Conservation (phyloP, 2,329 filamentous ascomycete species). For the Basipetospora sp. region DNA sequence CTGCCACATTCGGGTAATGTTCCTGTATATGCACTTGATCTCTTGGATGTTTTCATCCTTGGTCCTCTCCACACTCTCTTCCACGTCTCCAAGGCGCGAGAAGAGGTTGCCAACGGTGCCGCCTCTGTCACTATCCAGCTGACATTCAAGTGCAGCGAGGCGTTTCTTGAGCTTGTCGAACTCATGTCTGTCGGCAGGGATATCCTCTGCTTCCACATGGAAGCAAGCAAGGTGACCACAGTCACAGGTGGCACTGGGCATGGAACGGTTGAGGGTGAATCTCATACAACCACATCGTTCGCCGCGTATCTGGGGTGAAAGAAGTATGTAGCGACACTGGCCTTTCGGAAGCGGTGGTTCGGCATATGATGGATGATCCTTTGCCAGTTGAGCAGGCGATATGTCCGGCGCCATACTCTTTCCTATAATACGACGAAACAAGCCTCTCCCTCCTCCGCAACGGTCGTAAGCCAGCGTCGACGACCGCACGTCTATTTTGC, state of each 20-base stretch:
- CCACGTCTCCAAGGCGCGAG: slow-evolving; percentile 32
- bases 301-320: slow-evolving; percentile 41
- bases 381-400: background rate
- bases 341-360: slow-evolving; percentile 38
- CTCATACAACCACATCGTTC: slow-evolving; percentile 44
- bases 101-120: slow-evolving; percentile 26
- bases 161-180: slow-evolving; percentile 33
- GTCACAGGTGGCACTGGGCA: slow-evolving; percentile 40
- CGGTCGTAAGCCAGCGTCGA: too few species aligned
- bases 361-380: slow-evolving; percentile 14
- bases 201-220: slow-evolving; percentile 34
- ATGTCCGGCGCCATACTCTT: background rate
- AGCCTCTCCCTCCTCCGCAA: too few species aligned
- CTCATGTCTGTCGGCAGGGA: slow-evolving; percentile 29
- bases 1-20: slow-evolving; percentile 39
- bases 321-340: slow-evolving; percentile 44
- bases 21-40: slow-evolving; percentile 39
- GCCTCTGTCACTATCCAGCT: slow-evolving; percentile 22
- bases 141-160: slow-evolving; percentile 28
- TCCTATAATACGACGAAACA: too few species aligned
- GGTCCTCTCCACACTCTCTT: slow-evolving; percentile 39
- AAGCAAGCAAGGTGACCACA: slow-evolving; percentile 48
- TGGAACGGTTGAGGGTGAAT: slow-evolving; percentile 38
- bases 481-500: too few species aligned
- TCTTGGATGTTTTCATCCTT: slow-evolving; percentile 36